Base-by-base conservation (phyloP, 2,329 filamentous ascomycete species). In the Claviceps quebecensis region DNA sequence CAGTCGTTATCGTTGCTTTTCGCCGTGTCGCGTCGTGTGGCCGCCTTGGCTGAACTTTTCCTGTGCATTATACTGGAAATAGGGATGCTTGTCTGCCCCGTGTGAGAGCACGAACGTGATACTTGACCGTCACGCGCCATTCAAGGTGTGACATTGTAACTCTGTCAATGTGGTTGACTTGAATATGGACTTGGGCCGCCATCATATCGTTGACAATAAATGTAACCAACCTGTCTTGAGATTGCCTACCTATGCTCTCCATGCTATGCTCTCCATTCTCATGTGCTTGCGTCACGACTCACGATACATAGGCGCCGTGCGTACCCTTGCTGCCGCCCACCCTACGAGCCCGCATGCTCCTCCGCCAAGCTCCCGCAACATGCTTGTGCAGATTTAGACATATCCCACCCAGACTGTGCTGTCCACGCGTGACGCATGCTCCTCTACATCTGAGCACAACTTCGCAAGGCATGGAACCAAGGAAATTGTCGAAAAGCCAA, bases 221-320 rank as follows among this genome's bases (percentile, higher is more conserved):
- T 19, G 40, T 14, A 23, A 44, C 29, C 23, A 38, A 34, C 45
- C 29, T n/a, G 43, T 47, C 41, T 37, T 26, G 26, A 34, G 19
- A 16, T 26, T 34, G 23, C 7, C 23, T 9, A 17, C 8, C 22
- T 22, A 44, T 44, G n/a, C 9, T 40, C 2, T 19, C 11, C 39
- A n/a, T 29, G 19, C 19, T 19, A 19, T 19, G 19, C 19, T 19
- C 11, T 23, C 41, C 41, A 44, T 26, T 19, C 11, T 43, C 6
- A 5, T 43, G 17, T 34, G 39, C 36, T 49, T 43, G 47, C 47
- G 47, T 47, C 51, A 49, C 51, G 17, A 40, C n/a, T n/a, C n/a
- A n/a, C n/a, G n/a, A n/a, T n/a, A n/a, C n/a, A n/a, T 41, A 17
- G 48, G 46, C 29, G 39, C 40, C 40, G 40, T 19, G 17, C 40